Base-by-base conservation (phyloP, 2,329 filamentous ascomycete species). In the Aspergillus carbonarius region DNA sequence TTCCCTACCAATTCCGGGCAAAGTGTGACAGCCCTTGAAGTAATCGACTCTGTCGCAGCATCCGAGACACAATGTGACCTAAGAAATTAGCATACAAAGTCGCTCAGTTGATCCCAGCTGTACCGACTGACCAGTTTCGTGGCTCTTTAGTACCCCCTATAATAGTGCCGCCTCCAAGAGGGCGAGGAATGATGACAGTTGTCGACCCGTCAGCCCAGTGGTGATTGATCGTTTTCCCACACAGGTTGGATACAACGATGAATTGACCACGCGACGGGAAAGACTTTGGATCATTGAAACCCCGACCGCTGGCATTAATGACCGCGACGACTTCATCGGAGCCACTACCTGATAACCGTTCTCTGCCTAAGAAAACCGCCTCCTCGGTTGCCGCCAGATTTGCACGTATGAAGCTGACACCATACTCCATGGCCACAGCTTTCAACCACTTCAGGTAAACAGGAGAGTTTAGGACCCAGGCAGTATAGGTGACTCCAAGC, bases 201-300 rank as follows among this genome's bases (percentile, higher is more conserved):
- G 47, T 50, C n/a, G 47, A 50, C n/a, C 47, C 47, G 13, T 50
- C 47, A 23, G 47, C 30, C 47, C 47, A 50, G 18, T 50, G 47
- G 13, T 50, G 47, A 18, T 30, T 50, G n/a, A 50, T 32, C 4
- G 30, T 50, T 12, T 35, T 50, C 2, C 35, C 17, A 15, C 30
- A 50, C 6, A 4, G 27, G 5, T 50, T 50, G 1, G 47, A 34
- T 0, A 50, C 47, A 9, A 30, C 30, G 2, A 50, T 50, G 1
- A 50, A 50, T 18, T 50, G 47, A 4, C 47, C 47, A 8, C 47
- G 47, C 7, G 47, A 50, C 27, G 47, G 47, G 17, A 34, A 50
- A 15, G 47, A 32, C 6, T 50, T 17, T 9, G 17, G 27, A 18
- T 50, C 47, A 20, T 35, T 23, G 30, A 50, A 23, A n/a, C 47